Conservation (phyloP, 345 rosid species). For the Orychophragmus violaceus region DNA sequence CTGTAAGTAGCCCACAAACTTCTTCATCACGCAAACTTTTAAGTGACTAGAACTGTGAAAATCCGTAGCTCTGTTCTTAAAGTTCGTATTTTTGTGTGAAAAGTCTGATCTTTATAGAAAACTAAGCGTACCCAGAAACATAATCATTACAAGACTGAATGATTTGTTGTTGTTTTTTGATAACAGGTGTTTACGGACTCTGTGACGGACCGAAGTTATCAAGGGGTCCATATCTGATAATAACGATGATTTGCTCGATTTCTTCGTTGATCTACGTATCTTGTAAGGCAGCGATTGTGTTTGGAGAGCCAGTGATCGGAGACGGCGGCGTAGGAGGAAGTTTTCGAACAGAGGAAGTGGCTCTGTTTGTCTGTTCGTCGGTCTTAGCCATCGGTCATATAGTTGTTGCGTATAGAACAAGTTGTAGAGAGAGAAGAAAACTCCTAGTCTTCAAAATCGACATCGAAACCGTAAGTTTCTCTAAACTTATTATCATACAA, state of each 20-base stretch:
- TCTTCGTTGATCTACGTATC: constrained; percentile 65
- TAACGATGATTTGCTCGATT: constrained; percentile 64
- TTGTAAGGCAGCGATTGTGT: constrained; percentile 64
- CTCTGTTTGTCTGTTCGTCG: constrained; percentile 61
- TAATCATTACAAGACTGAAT: too few species aligned
- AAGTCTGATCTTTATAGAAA: too few species aligned
- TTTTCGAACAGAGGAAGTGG: constrained; percentile 53
- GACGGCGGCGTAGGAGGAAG: constrained; percentile 30
- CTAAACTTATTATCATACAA: background rate
- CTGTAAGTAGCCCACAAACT: constrained; percentile 46
- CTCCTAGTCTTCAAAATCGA: constrained; percentile 89
- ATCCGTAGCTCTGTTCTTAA: constrained; percentile 4
- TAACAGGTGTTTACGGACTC: constrained; percentile 69
- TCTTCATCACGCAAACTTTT: background rate
- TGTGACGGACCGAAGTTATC: constrained; percentile 81
- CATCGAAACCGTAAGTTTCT: constrained; percentile 85
- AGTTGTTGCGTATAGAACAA: constrained; percentile 71
- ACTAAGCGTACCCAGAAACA: too few species aligned
- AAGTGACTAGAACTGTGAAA: background rate
- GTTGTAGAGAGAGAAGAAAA: constrained; percentile 89
- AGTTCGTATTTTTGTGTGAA: background rate
- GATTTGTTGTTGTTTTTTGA: background rate
- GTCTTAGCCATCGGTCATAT: constrained; percentile 70
- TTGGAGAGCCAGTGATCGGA: constrained; percentile 35
- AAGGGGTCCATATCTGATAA: constrained; percentile 74